Base-by-base conservation (phyloP, 1,284 basidiomycete species). In the Ustilago curta region DNA sequence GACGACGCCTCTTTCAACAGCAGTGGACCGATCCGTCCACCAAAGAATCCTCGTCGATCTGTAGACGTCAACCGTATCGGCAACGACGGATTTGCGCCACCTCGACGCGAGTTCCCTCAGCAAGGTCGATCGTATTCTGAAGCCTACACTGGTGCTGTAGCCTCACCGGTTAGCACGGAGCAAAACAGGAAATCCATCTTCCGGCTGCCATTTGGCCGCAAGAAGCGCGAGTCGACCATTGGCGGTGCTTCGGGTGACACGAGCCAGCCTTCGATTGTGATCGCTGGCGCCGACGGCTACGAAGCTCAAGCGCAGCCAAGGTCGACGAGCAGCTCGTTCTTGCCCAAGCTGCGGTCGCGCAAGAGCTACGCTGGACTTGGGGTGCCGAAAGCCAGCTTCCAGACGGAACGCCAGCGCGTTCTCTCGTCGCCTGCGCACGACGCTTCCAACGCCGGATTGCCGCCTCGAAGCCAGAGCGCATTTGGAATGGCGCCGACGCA, bases 381-480 rank as follows among this genome's bases (percentile, higher is more conserved):
- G 2, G 59, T 58, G 50, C 59, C 69, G 12, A 61, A 68, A 27
- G 4, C 54, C 14, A 65, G 72, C 51, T 70, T 73, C 40, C 57
- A 56, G 35, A 48, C 39, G 21, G 76, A 76, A 45, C 61, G 77
- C 27, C 68, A 63, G 44, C 51, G 77, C 7, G 76, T 72, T 1
- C 44, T 77, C 2, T 75, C 71, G 0, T 72, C 71, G 16, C 73
- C 67, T 8, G 47, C 65, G 18, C 47, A 51, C 45, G 67, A 67
- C 2, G 19, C 47, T 11, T 9, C 40, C 42, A 23, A 27, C 18
- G 56, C 37, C 3, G 40, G 16, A 0, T 11, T 52, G 21, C 73
- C 77, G 12, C 68, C 74, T 6, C 66, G 77, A 19, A 75, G 73
- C 55, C 77, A 79, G 39, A 76, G 71, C 45, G 75, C 77, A 7